These are phyloP conservation scores for Microdochium bolleyi DNA, from an alignment of 2,329 filamentous ascomycete genomes.

Conservation along the genomic window DNA sequence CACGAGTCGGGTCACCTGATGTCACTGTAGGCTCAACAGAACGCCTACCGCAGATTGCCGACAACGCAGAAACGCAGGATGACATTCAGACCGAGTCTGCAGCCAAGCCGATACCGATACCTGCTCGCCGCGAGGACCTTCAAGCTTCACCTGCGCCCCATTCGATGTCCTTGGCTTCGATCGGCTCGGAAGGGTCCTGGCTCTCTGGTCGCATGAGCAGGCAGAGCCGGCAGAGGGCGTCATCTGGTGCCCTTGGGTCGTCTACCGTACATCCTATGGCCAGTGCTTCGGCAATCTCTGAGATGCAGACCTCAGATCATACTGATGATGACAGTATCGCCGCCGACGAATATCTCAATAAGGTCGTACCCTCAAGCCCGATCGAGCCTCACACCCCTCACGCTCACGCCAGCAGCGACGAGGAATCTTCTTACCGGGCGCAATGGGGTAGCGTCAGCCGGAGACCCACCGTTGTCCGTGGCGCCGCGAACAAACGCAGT, in stretches of 20 bases:
- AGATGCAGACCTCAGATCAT: constrained; percentile 25
- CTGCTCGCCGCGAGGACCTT: constrained; percentile 29
- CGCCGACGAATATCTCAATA: constrained; percentile 69
- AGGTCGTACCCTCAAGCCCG: constrained; percentile 27
- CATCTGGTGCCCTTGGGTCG: constrained; percentile 33
- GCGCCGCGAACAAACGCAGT: constrained; percentile 39
- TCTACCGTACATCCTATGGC: constrained; percentile 24
- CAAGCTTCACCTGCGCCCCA: constrained; percentile 50
- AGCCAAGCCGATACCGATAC: constrained; percentile 31
- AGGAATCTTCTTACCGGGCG: constrained; percentile 28
- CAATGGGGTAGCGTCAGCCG: constrained; percentile 45
- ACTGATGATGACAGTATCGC: constrained; percentile 58
- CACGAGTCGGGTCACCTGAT: constrained; percentile 71
- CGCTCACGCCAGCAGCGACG: constrained; percentile 50
- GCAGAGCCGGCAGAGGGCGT: constrained; percentile 26
- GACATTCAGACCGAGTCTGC: constrained; percentile 18
- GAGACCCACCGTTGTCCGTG: constrained; percentile 41
- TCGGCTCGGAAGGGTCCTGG: constrained; percentile 96
- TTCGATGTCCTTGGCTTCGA: constrained; percentile 83
- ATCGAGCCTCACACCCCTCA: constrained; percentile 38
- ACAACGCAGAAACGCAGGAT: constrained; percentile 24
- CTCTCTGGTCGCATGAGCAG: constrained; percentile 64
- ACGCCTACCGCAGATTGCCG: constrained; percentile 22
- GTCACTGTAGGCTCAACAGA: constrained; percentile 31
- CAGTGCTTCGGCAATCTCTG: constrained; percentile 45